These are phyloP conservation scores for Starmerella vaccinii DNA, from an alignment of 805 yeast genomes.

Conservation along the genomic window DNA sequence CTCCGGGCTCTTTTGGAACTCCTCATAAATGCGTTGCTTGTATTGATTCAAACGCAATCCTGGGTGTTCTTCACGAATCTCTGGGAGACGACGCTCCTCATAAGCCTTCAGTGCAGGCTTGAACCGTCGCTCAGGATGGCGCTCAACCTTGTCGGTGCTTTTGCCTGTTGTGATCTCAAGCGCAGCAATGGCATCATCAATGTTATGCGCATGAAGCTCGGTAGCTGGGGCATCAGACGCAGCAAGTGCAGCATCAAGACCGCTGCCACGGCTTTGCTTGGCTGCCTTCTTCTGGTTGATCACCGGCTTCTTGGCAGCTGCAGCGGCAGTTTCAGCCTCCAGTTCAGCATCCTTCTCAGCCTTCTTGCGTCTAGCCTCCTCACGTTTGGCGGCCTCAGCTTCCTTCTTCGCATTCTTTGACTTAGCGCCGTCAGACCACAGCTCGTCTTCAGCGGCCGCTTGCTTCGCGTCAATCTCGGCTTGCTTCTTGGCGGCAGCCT, in stretches of 20 bases:
- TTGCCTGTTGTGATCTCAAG: slow-evolving; percentile 53
- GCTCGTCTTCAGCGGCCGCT: slow-evolving; percentile 47
- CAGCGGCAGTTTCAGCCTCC: slow-evolving; percentile 52
- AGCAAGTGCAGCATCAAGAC: slow-evolving; percentile 44
- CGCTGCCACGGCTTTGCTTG: slow-evolving; percentile 50
- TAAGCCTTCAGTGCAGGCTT: slow-evolving; percentile 68
- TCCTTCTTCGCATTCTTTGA: slow-evolving; percentile 59
- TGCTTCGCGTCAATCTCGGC: slow-evolving; percentile 40
- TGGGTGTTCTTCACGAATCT: slow-evolving; percentile 61
- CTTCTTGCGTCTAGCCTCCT: slow-evolving; percentile 67
- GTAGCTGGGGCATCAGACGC: slow-evolving; percentile 42
- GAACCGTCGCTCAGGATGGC: slow-evolving; percentile 82
- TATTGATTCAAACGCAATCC: slow-evolving; percentile 72
- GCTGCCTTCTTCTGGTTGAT: slow-evolving; percentile 53
- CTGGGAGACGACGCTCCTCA: slow-evolving; percentile 64
- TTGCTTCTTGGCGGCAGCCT: slow-evolving; percentile 47
- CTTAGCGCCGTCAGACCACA: slow-evolving; percentile 67
- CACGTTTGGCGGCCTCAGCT: slow-evolving; percentile 54
- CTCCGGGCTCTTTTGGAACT: slow-evolving; percentile 68
- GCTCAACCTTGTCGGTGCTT: slow-evolving; percentile 42
- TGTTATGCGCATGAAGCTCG: slow-evolving; percentile 54
- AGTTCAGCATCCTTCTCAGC: slow-evolving; percentile 68
- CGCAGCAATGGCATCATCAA: slow-evolving; percentile 72
- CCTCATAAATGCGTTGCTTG: slow-evolving; percentile 64
- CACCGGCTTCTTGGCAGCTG: slow-evolving; percentile 46